Evolutionary conservation across 2,329 filamentous ascomycete species (phyloP), one percentile per base, ranked within the genome.

Genomic region (Cryoendolithus antarcticus): DNA sequence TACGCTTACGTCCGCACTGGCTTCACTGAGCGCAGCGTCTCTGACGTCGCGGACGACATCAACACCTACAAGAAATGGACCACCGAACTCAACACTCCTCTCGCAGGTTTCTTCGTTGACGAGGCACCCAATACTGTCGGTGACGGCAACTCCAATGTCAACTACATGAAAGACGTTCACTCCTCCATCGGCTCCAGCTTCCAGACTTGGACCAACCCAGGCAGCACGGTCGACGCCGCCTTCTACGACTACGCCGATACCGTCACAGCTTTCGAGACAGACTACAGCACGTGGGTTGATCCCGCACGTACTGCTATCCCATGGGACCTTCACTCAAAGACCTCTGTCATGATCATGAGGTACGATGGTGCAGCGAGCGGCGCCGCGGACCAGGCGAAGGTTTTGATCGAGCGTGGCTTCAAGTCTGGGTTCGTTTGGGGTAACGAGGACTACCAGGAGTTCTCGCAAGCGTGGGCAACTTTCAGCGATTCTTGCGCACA

Each of bases 51-150:
- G 6, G 42, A 41, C 7, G 43, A 48, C 12, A 48, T 54, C 15
- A 40, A 44, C 31, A 37, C 44, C 4, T 55, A 49, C 39, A 42
- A 45, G 30, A 38, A 48, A 11, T 44, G 30, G 30, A 42, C 37
- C 5, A 34, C 34, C 10, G 39, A 40, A 33, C 31, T 38, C 8
- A 47, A 50, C 33, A 50, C 54, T 35, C 44, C 49, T 29, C 32
- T 54, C 12, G 35, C 47, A 11, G 54, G 53, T 13, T 53, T 57
- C 40, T 57, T 56, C 41, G 44, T 54, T 38, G 54, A 56, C 44
- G 54, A 57, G 40, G 40, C 53, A 28, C 54, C 52, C 13, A 27
- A 27, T 4, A 27, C 24, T 8, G 6, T 27, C 24, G 24, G 24
- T 27, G 28, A 28, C 15, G 21, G 21, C 10, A 35, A 38, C 32